These are phyloP conservation scores for Toxicodendron radicans DNA, from an alignment of 345 rosid genomes.

Conservation along the genomic window DNA sequence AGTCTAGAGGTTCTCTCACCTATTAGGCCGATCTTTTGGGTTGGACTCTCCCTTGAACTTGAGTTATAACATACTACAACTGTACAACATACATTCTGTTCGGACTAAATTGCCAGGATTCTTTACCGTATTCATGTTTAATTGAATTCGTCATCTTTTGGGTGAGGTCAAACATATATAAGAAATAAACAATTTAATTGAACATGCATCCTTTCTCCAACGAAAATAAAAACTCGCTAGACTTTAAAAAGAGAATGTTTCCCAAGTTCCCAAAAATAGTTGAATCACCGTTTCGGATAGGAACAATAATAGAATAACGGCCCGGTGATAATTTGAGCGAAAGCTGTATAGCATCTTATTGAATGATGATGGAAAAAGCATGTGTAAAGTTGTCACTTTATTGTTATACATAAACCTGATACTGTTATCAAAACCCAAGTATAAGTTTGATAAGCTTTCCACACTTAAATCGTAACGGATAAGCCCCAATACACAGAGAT, in stretches of 20 bases:
- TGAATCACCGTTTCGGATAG: not conserved
- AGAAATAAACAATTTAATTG: too few species aligned
- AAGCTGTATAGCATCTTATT: not conserved
- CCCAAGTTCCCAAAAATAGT: not conserved
- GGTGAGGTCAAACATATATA: not conserved
- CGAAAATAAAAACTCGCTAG: not conserved
- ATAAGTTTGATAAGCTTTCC: not conserved
- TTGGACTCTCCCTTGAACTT: too few species aligned
- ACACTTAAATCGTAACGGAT: not conserved
- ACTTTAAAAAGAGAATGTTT: not conserved
- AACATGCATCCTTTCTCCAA: not conserved
- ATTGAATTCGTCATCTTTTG: too few species aligned
- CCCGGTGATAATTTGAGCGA: not conserved
- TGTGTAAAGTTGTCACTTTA: not conserved
- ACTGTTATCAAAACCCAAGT: not conserved
- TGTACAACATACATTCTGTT: not conserved
- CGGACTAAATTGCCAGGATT: not conserved
- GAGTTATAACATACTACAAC: too few species aligned
- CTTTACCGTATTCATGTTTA: not conserved
- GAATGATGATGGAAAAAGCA: not conserved
- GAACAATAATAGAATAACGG: not conserved
- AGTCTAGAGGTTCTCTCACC: too few species aligned
- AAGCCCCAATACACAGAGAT: constrained; percentile 4
- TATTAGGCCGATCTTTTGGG: too few species aligned
- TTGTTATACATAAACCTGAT: not conserved